Base-by-base conservation (phyloP, 805 yeast genomes). In the Ogataea corticis region DNA sequence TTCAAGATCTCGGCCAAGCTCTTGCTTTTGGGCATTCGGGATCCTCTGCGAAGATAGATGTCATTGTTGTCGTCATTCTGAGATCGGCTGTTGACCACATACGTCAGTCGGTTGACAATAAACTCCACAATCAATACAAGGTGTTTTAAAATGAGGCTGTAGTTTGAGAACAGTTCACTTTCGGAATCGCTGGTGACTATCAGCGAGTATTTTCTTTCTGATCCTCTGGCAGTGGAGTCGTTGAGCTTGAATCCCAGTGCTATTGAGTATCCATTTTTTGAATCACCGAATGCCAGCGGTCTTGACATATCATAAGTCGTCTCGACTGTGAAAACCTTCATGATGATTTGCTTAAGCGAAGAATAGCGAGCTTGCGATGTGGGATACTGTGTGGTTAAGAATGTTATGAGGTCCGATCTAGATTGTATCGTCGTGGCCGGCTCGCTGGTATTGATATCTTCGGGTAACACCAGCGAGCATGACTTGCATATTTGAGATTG, bases 181-280 rank as follows among this genome's bases (percentile, higher is more conserved):
- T 78, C 87, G 16, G 72, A 66, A 54, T 82, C 85, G 10, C 77
- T 67, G 1, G 82, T 73, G 12, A 83, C 79, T 45, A 83, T 71
- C 15, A 83, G 60, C 0, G 84, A 71, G 54, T 83, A 85, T 42
- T 85, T 75, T 46, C 92, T 67, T 59, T 85, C 90, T 1, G 85
- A 79, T 2, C 92, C 92, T 45, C 92, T 69, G 0, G 92, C 90
- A 38, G 79, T 77, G 11, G 72, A 65, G 60, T 85, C 92, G 33
- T 71, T 69, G 25, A 84, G 61, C 58, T 83, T 83, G 67, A 85
- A 83, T 3, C 82, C 74, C 45, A 77, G 69, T 12, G 77, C 72
- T 7, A 85, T 62, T 23, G 87, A 79, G 51, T 76, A 75, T 0
- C 91, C 91, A 46, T 78, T 71, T 3, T 67, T 56, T 11, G 76